Evolutionary conservation across 371 early-diverging fungal species (phyloP).

Genomic region (Mortierella sp.): DNA sequence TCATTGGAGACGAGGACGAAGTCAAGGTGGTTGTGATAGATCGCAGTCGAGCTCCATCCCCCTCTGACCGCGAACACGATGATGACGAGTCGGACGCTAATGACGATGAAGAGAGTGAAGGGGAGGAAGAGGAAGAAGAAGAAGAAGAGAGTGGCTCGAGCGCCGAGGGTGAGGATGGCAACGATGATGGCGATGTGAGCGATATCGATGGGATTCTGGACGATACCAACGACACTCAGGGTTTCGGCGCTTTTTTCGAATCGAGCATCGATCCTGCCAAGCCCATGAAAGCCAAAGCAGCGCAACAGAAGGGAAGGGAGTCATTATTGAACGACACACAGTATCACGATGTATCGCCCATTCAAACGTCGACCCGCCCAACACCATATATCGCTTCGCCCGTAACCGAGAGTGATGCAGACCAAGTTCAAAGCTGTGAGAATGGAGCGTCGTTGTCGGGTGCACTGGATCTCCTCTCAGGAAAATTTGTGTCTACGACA

Average conservation of each 20-base stretch:
- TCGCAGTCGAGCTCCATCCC: slow-evolving; percentile 7
- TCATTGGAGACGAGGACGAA: slow-evolving; percentile 44
- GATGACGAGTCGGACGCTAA: background rate
- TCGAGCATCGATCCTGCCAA: slow-evolving; percentile 11
- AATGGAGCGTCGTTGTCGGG: slow-evolving; percentile 9
- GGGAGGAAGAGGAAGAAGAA: background rate
- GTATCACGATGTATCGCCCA: background rate
- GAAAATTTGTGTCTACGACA: slow-evolving; percentile 18
- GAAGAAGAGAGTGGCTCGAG: background rate
- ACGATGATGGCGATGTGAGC: slow-evolving; percentile 19
- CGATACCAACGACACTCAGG: slow-evolving; percentile 6
- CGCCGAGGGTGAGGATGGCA: background rate
- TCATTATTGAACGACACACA: background rate
- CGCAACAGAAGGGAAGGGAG: too few species aligned
- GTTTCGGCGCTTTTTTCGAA: slow-evolving; percentile 28
- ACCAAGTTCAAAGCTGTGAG: slow-evolving; percentile 1
- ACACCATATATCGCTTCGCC: background rate
- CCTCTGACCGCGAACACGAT: slow-evolving; percentile 11
- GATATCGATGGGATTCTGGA: slow-evolving; percentile 19
- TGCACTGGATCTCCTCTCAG: slow-evolving; percentile 31
- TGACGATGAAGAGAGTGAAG: background rate
- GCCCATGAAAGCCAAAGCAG: slow-evolving; percentile 5
- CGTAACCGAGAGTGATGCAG: slow-evolving; percentile 7
- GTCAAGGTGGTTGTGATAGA: slow-evolving; percentile 35
- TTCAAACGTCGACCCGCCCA: background rate